Evolutionary conservation across 805 yeast genomes (phyloP), one percentile per base, ranked within the genome.

Genomic region (Metschnikowia henanensis): DNA sequence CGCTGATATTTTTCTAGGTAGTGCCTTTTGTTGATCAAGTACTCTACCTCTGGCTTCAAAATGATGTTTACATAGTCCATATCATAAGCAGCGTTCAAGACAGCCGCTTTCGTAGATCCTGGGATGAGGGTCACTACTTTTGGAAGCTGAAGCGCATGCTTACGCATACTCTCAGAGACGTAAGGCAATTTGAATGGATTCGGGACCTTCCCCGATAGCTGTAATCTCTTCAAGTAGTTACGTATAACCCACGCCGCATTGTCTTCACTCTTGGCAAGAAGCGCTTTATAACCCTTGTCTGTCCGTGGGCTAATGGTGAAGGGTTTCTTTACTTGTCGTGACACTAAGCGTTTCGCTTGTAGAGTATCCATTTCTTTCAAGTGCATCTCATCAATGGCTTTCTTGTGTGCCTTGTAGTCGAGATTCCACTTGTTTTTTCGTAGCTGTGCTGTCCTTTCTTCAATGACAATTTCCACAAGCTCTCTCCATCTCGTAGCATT

Each of bases 101-200:
- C 53, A n/a, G 43, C 20, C 6, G 41, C 25, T 25, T 39, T 51
- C 15, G 62, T 61, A 1, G 68, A 58, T 3, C 62, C 62, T 6
- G 62, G 63, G 10, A 64, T 41, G 1, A 53, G 38, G 15, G 42
- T 29, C 15, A 35, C 33, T 26, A 50, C 25, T 25, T 46, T 33
- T 7, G 52, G 48, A 30, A 47, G 37, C 15, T 41, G 38, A 12
- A 51, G 47, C 5, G 47, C 46, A 20, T 49, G 52, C 30, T 18
- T 35, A 12, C 38, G 32, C 30, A 48, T 29, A 16, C 37, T 30
- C 6, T 40, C 51, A 13, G 55, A 43, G 3, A 65, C 59, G 33
- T 61, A 61, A 6, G 71, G 66, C 13, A 70, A 50, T 16, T 58
- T 49, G 29, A 47, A 57, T 1, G 75, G 73, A 17, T 59, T 59